phyloP scores from a whole-genome alignment of 2,329 filamentous ascomycete genomes.

The Colletotrichum liriopes region DNA sequence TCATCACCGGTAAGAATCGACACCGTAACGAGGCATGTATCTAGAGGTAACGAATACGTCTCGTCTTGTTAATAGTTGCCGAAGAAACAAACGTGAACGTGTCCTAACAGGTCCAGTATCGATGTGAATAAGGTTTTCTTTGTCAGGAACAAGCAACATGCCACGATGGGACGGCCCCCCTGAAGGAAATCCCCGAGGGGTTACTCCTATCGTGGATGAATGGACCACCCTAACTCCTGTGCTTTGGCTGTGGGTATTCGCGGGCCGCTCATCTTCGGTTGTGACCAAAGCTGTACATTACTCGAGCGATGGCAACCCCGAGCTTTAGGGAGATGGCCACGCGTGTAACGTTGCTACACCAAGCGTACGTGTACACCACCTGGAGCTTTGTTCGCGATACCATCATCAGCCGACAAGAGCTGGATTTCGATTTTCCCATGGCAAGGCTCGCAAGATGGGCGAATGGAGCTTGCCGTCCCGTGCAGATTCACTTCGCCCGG shows the following conservation, averaged over 20 bases:
- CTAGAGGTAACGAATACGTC: no score
- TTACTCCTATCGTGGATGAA: neutral
- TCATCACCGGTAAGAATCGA: neutral
- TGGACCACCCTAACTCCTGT: neutral
- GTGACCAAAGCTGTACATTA: neutral
- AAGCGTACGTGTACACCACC: neutral
- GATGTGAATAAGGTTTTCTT: neutral
- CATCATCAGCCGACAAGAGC: neutral
- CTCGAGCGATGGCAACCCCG: neutral
- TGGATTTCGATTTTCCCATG: no score
- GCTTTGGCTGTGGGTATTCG: neutral
- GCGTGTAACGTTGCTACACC: neutral
- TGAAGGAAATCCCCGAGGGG: constrained; percentile 6
- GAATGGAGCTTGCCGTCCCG: neutral
- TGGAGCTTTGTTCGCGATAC: neutral
- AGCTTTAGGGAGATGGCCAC: no score
- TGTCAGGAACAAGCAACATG: constrained; percentile 10
- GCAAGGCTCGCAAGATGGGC: neutral
- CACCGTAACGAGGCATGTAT: no score
- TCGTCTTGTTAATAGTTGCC: neutral
- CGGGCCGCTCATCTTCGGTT: constrained; percentile 16
- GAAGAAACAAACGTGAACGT: neutral
- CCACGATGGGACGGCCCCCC: neutral
- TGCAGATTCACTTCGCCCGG: no score
- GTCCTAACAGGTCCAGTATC: neutral